Percentiles rank a stretch among this genome's conserved stretches.
Conservation (phyloP, 106 monocot genomes). For the Gastrodia elata region DNA sequence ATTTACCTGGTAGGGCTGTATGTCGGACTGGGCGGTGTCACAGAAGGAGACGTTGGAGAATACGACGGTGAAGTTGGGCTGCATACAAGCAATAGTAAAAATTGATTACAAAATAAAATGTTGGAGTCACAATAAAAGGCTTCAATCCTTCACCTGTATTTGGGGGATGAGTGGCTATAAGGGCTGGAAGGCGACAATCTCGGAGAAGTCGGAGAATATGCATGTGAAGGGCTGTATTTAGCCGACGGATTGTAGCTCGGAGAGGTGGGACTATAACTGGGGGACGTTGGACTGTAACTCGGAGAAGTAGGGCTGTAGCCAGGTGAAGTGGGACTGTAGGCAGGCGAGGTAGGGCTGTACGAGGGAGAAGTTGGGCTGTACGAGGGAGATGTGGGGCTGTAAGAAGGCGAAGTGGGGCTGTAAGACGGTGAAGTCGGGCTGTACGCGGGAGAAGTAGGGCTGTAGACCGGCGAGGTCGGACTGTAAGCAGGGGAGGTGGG, state of each 20-base stretch:
- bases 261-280: conserved; percentile 67
- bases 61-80: conserved; percentile 92
- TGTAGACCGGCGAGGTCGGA: conserved; percentile 84
- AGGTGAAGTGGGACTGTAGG: conserved; percentile 85
- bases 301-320: conserved; percentile 87
- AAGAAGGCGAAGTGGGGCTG: conserved; percentile 83
- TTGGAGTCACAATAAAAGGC: background rate
- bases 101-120: background rate
- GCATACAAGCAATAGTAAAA: conserved; percentile 4
- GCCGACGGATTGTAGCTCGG: conserved; percentile 70
- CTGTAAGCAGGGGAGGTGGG: conserved; percentile 92
- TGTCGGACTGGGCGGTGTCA: conserved; percentile 68
- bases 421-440: conserved; percentile 86
- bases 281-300: conserved; percentile 66
- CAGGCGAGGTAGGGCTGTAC: conserved; percentile 80
- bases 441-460: conserved; percentile 73
- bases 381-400: conserved; percentile 74
- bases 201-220: conserved; percentile 68
- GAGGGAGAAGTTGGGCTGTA: conserved; percentile 79
- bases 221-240: conserved; percentile 28
- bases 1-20: conserved; percentile 91
- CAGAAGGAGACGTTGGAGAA: conserved; percentile 88
- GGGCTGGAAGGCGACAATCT: conserved; percentile 69
- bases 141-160: conserved; percentile 60
- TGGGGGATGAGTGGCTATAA: conserved; percentile 71